A percentile compares a stretch with the other conserved stretches of the same genome.
phyloP scores from a whole-genome alignment of 2,329 filamentous ascomycete genomes.

The Monilinia laxa region DNA sequence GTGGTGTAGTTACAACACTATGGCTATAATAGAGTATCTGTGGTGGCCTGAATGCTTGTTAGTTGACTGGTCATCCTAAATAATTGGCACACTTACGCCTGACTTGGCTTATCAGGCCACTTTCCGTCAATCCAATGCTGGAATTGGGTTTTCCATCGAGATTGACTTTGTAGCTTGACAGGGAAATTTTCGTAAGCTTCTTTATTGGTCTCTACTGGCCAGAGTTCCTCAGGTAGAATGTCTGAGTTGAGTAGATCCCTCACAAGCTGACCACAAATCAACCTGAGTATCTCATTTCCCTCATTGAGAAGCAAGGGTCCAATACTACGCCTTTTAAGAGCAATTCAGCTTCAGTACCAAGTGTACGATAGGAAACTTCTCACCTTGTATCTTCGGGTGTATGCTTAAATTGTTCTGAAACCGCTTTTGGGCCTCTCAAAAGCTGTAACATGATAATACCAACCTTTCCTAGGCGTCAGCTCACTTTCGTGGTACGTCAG shows the following conservation, averaged over 20 bases:
- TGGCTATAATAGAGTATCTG: constrained; percentile 23
- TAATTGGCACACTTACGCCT: not conserved
- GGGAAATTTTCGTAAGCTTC: constrained; percentile 32
- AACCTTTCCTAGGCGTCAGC: constrained; percentile 26
- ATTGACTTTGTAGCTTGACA: constrained; percentile 21
- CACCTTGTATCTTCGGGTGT: constrained; percentile 33
- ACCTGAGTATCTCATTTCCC: constrained; percentile 33
- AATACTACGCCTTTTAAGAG: constrained; percentile 28
- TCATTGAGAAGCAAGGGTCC: constrained; percentile 33
- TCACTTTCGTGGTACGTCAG: not conserved
- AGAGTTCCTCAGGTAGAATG: constrained; percentile 28
- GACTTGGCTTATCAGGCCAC: constrained; percentile 8
- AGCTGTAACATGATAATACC: constrained; percentile 37
- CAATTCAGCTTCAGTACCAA: not conserved
- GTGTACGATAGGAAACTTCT: constrained; percentile 16
- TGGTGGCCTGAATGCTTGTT: constrained; percentile 4
- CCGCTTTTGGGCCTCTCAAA: constrained; percentile 27
- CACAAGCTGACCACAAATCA: constrained; percentile 35
- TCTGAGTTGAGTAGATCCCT: constrained; percentile 26
- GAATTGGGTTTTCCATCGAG: constrained; percentile 33
- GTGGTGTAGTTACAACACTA: constrained; percentile 13
- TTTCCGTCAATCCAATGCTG: constrained; percentile 32
- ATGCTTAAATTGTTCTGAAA: constrained; percentile 27
- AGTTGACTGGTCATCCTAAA: not conserved
- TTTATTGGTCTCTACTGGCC: constrained; percentile 27